These are phyloP conservation scores for Cicer chorassanicum DNA, from an alignment of 306 rosid species.

Conservation along the genomic window DNA sequence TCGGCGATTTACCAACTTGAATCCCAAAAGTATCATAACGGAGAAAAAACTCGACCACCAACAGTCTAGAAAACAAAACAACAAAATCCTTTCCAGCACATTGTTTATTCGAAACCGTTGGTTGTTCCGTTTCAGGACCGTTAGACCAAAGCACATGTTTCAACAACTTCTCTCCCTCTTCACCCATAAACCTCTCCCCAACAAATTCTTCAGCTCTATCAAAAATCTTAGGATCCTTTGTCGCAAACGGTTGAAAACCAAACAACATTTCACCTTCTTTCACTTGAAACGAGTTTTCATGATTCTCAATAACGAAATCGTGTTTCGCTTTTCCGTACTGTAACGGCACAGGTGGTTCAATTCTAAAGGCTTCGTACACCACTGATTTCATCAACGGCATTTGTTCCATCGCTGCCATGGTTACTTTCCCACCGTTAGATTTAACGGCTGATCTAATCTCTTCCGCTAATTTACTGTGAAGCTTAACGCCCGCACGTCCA, in stretches of 20 bases:
- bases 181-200: slow-evolving; percentile 77
- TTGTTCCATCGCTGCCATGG: slow-evolving; percentile 72
- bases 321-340: slow-evolving; percentile 83
- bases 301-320: slow-evolving; percentile 75
- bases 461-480: slow-evolving; percentile 64
- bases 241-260: slow-evolving; percentile 92
- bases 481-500: slow-evolving; percentile 64
- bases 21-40: slow-evolving; percentile 78
- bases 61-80: slow-evolving; percentile 58
- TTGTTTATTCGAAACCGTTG: slow-evolving; percentile 67
- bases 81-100: slow-evolving; percentile 89
- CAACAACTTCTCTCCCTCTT: slow-evolving; percentile 76
- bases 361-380: slow-evolving; percentile 74
- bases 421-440: slow-evolving; percentile 66
- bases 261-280: slow-evolving; percentile 80
- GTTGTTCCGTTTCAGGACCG: slow-evolving; percentile 75
- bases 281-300: slow-evolving; percentile 69
- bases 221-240: slow-evolving; percentile 78
- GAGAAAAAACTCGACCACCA: slow-evolving; percentile 74
- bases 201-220: slow-evolving; percentile 70
- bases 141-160: slow-evolving; percentile 91
- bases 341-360: slow-evolving; percentile 82
- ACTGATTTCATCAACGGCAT: slow-evolving; percentile 89
- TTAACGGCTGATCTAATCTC: slow-evolving; percentile 69
- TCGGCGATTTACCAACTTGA: slow-evolving; percentile 50